These are phyloP conservation scores for Saksenaea vasiformis DNA, from an alignment of 371 early-diverging fungal species.

Conservation along the genomic window DNA sequence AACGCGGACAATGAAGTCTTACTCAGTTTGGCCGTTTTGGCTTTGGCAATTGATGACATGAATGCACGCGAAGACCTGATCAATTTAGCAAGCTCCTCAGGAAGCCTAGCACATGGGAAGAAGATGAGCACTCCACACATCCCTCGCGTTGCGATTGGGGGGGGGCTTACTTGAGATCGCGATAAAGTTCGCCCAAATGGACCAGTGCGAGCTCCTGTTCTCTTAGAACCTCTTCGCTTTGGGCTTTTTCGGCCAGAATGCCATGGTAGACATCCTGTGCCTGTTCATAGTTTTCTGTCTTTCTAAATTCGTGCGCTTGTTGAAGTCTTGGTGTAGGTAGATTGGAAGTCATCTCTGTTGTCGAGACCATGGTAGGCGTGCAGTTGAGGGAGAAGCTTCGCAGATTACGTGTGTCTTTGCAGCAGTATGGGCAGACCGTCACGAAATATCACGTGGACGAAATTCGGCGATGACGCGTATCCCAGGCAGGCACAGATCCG, in stretches of 20 bases:
- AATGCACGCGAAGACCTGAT: conserved; percentile 80
- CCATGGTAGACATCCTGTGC: conserved; percentile 55
- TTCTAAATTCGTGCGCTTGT: conserved; percentile 52
- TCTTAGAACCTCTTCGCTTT: conserved; percentile 36
- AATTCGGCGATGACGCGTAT: too few relatives aligned
- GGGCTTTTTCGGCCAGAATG: conserved; percentile 44
- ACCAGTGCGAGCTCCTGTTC: conserved; percentile 65
- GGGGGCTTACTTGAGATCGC: conserved; percentile 65
- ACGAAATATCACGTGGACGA: too few relatives aligned
- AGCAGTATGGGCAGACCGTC: too few relatives aligned
- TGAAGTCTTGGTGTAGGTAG: conserved; percentile 36
- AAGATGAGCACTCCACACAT: too few relatives aligned
- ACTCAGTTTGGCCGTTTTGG: conserved; percentile 96
- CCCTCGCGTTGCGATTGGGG: too few relatives aligned
- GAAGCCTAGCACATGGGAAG: conserved; percentile 49
- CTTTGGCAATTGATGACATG: conserved; percentile 87
- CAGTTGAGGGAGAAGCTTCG: too few relatives aligned
- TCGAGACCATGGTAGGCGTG: conserved; percentile 9
- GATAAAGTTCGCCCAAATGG: conserved; percentile 65
- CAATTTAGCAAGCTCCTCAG: conserved; percentile 78
- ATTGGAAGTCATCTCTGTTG: conserved; percentile 7
- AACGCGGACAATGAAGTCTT: conserved; percentile 15
- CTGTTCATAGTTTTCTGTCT: conserved; percentile 52
- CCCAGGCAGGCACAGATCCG: too few relatives aligned
- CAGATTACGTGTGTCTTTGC: too few relatives aligned